Percentiles rank a stretch among this genome's conserved stretches.
Evolutionary conservation across 768 basidiomycete genomes (phyloP).

Genomic region (Tulasnella sp.): DNA sequence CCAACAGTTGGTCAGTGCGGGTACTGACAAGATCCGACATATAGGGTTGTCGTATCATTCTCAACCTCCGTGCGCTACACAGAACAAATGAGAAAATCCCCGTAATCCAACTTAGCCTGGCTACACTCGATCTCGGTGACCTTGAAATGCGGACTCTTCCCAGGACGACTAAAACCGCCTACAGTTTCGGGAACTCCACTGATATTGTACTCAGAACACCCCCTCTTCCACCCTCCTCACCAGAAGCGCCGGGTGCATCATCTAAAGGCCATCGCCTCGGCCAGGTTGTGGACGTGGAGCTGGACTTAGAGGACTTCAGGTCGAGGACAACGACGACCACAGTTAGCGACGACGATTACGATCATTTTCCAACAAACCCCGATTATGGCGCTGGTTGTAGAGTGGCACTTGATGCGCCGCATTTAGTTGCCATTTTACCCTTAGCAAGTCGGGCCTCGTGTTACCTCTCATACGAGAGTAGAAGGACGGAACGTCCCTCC

Average conservation of each 20-base stretch:
- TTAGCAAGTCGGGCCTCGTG: too few species aligned
- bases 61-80: neutral
- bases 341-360: neutral
- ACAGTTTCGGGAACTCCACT: neutral
- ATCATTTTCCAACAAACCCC: neutral
- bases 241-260: neutral
- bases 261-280: neutral
- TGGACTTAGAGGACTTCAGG: neutral
- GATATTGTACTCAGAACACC: neutral
- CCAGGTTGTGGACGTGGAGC: neutral
- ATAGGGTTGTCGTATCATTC: too few species aligned
- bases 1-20: neutral
- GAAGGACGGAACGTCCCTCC: too few species aligned
- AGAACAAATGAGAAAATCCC: neutral
- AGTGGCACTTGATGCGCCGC: neutral
- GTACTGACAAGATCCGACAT: neutral
- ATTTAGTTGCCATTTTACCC: neutral
- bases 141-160: constrained; percentile 18
- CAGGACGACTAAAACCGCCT: neutral
- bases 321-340: neutral
- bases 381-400: neutral
- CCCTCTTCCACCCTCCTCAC: neutral
- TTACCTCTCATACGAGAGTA: too few species aligned
- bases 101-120: neutral
- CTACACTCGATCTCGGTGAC: neutral